Evolutionary conservation across 2,329 filamentous ascomycete genomes (phyloP).

Genomic region (Cercospora sp.): DNA sequence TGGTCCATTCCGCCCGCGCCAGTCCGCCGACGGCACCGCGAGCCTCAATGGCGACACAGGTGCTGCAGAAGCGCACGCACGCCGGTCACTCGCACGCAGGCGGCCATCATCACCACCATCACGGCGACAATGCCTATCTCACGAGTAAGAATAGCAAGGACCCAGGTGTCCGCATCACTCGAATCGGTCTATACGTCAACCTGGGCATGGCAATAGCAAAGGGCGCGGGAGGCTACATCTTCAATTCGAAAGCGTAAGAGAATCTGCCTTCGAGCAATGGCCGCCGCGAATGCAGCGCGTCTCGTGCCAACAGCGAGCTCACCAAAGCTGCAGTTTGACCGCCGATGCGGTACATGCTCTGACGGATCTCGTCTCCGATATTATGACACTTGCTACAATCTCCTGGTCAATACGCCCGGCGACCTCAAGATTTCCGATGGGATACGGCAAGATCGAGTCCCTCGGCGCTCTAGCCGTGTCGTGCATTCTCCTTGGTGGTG

Average conservation of each 20-base stretch:
- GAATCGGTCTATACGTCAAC: constrained; percentile 85
- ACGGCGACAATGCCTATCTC: constrained; percentile 82
- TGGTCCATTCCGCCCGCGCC: constrained; percentile 33
- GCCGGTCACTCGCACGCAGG: constrained; percentile 39
- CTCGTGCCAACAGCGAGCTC: not conserved
- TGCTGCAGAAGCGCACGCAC: constrained; percentile 36
- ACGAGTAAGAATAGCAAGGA: constrained; percentile 83
- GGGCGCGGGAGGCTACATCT: constrained; percentile 85
- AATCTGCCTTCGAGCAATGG: not conserved
- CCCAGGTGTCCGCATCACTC: constrained; percentile 88
- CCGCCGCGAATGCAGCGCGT: not conserved
- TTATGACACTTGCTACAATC: constrained; percentile 91
- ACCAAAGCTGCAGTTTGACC: constrained; percentile 27
- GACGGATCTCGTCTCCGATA: constrained; percentile 90
- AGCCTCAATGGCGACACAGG: constrained; percentile 17
- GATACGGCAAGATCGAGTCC: constrained; percentile 97
- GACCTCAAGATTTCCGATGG: constrained; percentile 78
- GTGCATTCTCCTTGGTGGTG: constrained; percentile 82
- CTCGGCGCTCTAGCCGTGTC: constrained; percentile 91
- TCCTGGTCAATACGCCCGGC: constrained; percentile 88
- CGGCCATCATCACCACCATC: constrained; percentile 65
- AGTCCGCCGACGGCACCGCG: constrained; percentile 5
- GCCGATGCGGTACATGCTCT: constrained; percentile 94
- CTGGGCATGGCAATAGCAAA: constrained; percentile 92
- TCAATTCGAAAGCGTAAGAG: constrained; percentile 74